These are phyloP conservation scores for Clonostachys byssicola DNA, from an alignment of 2,329 filamentous ascomycete genomes.

Conservation along the genomic window DNA sequence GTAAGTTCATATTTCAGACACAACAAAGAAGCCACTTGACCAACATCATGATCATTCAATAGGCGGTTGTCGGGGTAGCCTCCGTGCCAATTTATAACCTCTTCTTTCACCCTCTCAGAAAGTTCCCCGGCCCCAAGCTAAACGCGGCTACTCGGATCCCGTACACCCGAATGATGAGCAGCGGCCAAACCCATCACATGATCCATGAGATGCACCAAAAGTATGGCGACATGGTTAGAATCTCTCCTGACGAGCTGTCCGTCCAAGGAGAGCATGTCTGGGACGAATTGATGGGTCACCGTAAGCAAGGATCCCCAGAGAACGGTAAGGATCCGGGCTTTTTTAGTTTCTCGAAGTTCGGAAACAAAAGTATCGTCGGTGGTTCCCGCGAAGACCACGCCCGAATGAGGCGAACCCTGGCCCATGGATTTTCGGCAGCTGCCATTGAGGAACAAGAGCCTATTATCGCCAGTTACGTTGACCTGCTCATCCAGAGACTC, in stretches of 20 bases:
- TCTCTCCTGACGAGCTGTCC: slow-evolving; percentile 30
- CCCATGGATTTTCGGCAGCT: slow-evolving; percentile 19
- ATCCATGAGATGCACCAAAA: slow-evolving; percentile 9
- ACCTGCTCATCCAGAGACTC: slow-evolving; percentile 13
- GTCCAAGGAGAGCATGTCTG: slow-evolving; percentile 26
- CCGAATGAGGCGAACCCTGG: slow-evolving; percentile 13
- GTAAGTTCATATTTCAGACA: too few relatives aligned
- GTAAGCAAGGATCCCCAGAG: not conserved
- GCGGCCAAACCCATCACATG: slow-evolving; percentile 7
- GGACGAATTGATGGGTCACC: slow-evolving; percentile 29
- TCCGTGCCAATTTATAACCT: slow-evolving; percentile 3
- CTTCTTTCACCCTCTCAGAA: not conserved
- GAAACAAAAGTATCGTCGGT: slow-evolving; percentile 6
- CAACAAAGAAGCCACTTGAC: too few relatives aligned
- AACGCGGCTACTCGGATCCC: not conserved
- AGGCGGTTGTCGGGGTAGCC: too few relatives aligned
- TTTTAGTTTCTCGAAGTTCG: too few relatives aligned
- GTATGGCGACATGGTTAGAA: slow-evolving; percentile 29
- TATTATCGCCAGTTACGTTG: slow-evolving; percentile 12
- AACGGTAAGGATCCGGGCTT: not conserved
- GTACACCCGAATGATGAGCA: not conserved
- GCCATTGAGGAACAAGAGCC: slow-evolving; percentile 21
- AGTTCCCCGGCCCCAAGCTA: not conserved
- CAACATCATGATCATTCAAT: too few relatives aligned
- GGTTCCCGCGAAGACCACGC: slow-evolving; percentile 10